These are phyloP conservation scores for Tillandsia leiboldiana DNA, from an alignment of 176 grass and related monocot genomes.

Conservation along the genomic window DNA sequence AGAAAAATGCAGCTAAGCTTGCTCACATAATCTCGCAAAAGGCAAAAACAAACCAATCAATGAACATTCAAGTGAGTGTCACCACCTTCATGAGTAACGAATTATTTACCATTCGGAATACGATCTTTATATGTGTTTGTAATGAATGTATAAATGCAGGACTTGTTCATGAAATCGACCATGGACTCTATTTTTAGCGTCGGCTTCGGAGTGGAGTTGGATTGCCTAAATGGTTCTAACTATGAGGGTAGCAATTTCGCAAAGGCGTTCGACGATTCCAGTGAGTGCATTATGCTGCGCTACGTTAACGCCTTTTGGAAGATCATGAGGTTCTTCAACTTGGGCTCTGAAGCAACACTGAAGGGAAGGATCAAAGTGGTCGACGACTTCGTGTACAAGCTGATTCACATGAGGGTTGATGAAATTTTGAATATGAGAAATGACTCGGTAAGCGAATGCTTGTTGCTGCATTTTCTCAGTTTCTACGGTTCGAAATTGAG, in stretches of 20 bases:
- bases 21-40: conserved; percentile 13
- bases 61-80: conserved; percentile 41
- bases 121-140: too few species aligned
- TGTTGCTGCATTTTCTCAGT: background rate
- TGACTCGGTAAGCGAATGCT: conserved; percentile 9
- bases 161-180: conserved; percentile 34
- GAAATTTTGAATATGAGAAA: conserved; percentile 13
- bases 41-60: background rate
- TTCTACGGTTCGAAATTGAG: background rate
- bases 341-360: conserved; percentile 32
- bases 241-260: conserved; percentile 37
- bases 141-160: conserved; percentile 7
- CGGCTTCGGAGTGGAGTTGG: conserved; percentile 41
- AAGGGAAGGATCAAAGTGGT: conserved; percentile 30
- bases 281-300: conserved; percentile 36
- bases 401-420: conserved; percentile 13
- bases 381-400: conserved; percentile 45
- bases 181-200: conserved; percentile 67
- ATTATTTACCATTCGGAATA: too few species aligned
- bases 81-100: background rate
- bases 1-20: conserved; percentile 37
- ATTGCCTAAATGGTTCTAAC: conserved; percentile 16
- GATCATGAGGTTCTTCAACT: conserved; percentile 26
- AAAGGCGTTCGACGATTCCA: conserved; percentile 58
- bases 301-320: conserved; percentile 55